Evolutionary conservation across 2,329 filamentous ascomycete species (phyloP).

Genomic region (Colletotrichum navitas): DNA sequence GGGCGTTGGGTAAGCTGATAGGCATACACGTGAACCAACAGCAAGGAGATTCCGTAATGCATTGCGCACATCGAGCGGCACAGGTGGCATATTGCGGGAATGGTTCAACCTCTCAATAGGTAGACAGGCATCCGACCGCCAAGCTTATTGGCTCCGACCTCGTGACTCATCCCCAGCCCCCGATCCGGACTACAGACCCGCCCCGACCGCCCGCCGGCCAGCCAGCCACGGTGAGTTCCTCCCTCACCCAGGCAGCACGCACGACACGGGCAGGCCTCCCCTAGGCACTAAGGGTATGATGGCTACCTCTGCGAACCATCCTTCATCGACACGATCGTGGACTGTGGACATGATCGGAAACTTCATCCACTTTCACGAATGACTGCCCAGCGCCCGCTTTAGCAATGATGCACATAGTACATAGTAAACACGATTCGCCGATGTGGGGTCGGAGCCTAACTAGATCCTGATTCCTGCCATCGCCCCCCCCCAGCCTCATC

Average conservation of each 20-base stretch:
- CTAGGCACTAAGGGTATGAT: not conserved
- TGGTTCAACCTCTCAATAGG: not conserved
- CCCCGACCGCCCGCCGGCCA: constrained; percentile 33
- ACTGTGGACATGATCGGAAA: not conserved
- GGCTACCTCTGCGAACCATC: constrained; percentile 9
- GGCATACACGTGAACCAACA: constrained; percentile 2
- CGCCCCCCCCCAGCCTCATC: constrained; percentile 30
- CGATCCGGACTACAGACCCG: constrained; percentile 35
- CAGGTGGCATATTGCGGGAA: not conserved
- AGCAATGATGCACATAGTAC: constrained; percentile 1
- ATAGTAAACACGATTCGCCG: not conserved
- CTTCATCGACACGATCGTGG: not conserved
- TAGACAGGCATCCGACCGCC: constrained; percentile 21
- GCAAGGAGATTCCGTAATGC: constrained; percentile 9
- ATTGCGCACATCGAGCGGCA: not conserved
- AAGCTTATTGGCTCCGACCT: constrained; percentile 22
- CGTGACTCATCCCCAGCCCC: constrained; percentile 36
- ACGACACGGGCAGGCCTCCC: constrained; percentile 10
- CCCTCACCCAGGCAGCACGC: constrained; percentile 8
- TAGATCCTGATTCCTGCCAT: constrained; percentile 40
- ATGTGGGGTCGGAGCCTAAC: constrained; percentile 37
- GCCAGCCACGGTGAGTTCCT: constrained; percentile 9
- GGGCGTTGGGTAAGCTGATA: constrained; percentile 15
- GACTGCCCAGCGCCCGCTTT: constrained; percentile 2
- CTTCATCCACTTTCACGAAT: not conserved